phyloP scores from a whole-genome alignment of 116 monocot species.

The Zostera marina region DNA sequence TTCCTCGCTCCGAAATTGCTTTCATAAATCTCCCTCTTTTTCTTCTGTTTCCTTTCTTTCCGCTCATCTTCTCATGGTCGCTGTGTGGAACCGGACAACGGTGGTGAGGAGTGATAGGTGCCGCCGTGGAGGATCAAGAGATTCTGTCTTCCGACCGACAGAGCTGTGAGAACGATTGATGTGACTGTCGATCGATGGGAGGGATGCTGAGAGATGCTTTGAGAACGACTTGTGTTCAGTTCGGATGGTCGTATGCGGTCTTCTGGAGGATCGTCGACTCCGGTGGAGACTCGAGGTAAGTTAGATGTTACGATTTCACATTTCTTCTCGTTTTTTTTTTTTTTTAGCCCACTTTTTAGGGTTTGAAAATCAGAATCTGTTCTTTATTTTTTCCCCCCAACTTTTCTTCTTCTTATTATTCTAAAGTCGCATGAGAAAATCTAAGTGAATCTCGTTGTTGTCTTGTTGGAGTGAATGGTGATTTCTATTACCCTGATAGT shows the following conservation, averaged over 20 bases:
- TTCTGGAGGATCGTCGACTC: conserved; percentile 45
- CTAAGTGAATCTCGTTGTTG: background rate
- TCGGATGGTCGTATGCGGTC: conserved; percentile 74
- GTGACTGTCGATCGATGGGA: conserved; percentile 14
- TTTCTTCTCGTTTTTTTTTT: background rate
- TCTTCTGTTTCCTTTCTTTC: background rate
- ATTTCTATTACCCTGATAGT: background rate
- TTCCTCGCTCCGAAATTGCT: too few relatives aligned
- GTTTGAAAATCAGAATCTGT: background rate
- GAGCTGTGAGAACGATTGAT: conserved; percentile 44
- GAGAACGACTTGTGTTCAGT: conserved; percentile 43
- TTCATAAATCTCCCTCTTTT: background rate
- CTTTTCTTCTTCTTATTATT: background rate
- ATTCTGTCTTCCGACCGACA: conserved; percentile 31
- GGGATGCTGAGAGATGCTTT: conserved; percentile 27
- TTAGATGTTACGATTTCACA: too few relatives aligned
- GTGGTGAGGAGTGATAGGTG: conserved; percentile 16
- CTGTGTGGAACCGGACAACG: conserved; percentile 6
- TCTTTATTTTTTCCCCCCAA: background rate
- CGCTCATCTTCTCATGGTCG: conserved; percentile 12
- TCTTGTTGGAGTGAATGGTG: background rate
- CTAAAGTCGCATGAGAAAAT: background rate
- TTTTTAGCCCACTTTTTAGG: background rate
- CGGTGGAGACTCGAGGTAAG: conserved; percentile 29
- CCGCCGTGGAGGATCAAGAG: conserved; percentile 20